Conservation (phyloP, 208 protist species). For the Crithidia expoeki region DNA sequence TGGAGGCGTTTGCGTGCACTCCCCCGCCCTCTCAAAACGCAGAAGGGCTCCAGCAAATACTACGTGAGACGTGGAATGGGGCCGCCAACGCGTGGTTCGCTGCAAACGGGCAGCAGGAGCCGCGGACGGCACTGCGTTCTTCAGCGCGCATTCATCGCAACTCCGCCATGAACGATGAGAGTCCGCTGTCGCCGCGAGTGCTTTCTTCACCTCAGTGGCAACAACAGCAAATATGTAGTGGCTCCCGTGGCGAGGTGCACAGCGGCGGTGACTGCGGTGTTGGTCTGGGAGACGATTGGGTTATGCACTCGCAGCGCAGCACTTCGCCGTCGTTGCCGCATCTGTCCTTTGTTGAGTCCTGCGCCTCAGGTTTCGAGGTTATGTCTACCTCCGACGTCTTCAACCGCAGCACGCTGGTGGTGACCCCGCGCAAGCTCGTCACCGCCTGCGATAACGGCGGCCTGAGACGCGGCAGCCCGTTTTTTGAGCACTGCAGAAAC, state of each 20-base stretch:
- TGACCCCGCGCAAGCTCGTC: not conserved
- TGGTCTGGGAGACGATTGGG: not conserved
- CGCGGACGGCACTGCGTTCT: slow-evolving; percentile 4
- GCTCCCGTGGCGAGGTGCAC: not conserved
- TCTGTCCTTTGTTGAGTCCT: slow-evolving; percentile 11
- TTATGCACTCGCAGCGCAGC: slow-evolving; percentile 8
- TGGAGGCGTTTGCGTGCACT: not conserved
- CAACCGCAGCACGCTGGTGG: slow-evolving; percentile 1
- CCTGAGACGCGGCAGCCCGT: not conserved
- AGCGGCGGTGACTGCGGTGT: not conserved
- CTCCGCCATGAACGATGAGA: not conserved
- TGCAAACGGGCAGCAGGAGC: slow-evolving; percentile 3
- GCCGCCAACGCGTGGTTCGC: slow-evolving; percentile 21
- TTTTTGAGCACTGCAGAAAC: not conserved
- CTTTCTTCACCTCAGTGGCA: not conserved
- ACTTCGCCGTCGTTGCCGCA: not conserved
- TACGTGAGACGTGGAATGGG: slow-evolving; percentile 25
- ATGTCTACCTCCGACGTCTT: not conserved
- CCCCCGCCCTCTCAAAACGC: not conserved
- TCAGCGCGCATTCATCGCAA: not conserved
- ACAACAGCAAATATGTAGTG: too few species aligned
- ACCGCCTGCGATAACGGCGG: not conserved
- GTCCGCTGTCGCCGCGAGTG: not conserved
- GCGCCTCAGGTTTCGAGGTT: not conserved
- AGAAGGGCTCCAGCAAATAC: slow-evolving; percentile 2